phyloP scores from a whole-genome alignment of 805 yeast genomes.

The Hanseniaspora hatyaiensis region DNA sequence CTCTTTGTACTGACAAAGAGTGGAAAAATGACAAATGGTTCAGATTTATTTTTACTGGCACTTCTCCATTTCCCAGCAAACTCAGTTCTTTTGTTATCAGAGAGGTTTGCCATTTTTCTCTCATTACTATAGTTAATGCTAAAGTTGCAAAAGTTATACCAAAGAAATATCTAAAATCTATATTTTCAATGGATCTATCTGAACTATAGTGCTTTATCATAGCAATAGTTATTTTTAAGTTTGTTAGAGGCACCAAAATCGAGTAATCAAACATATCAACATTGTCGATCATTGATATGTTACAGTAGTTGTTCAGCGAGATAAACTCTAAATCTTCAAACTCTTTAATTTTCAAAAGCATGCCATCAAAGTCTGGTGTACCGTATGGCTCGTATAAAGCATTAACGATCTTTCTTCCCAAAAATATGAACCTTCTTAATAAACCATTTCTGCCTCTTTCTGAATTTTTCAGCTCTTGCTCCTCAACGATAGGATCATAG shows the following conservation, averaged over 20 bases:
- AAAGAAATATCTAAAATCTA: slow-evolving; percentile 1
- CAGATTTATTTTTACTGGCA: not conserved
- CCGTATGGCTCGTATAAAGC: slow-evolving; percentile 15
- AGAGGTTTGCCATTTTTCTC: slow-evolving; percentile 12
- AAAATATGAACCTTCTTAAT: slow-evolving; percentile 13
- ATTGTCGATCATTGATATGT: not conserved
- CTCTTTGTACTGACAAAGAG: slow-evolving; percentile 13
- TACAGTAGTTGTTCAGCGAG: slow-evolving; percentile 6
- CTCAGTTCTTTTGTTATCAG: not conserved
- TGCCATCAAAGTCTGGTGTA: slow-evolving; percentile 15
- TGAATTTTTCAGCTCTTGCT: slow-evolving; percentile 2
- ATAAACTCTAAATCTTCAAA: slow-evolving; percentile 8
- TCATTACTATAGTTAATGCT: slow-evolving; percentile 6
- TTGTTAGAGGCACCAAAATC: slow-evolving; percentile 4
- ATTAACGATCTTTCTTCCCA: slow-evolving; percentile 14
- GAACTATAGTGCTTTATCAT: not conserved
- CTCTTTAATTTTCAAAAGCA: slow-evolving; percentile 8
- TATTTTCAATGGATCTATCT: not conserved
- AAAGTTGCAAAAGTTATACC: slow-evolving; percentile 9
- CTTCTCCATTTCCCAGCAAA: not conserved
- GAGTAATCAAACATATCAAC: slow-evolving; percentile 15
- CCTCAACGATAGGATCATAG: slow-evolving; percentile 12
- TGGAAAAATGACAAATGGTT: slow-evolving; percentile 13
- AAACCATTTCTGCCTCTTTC: slow-evolving; percentile 13
- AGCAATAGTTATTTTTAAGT: slow-evolving; percentile 1